Base-by-base conservation (phyloP, 345 rosid genomes). In the Euphorbia tirucalli region DNA sequence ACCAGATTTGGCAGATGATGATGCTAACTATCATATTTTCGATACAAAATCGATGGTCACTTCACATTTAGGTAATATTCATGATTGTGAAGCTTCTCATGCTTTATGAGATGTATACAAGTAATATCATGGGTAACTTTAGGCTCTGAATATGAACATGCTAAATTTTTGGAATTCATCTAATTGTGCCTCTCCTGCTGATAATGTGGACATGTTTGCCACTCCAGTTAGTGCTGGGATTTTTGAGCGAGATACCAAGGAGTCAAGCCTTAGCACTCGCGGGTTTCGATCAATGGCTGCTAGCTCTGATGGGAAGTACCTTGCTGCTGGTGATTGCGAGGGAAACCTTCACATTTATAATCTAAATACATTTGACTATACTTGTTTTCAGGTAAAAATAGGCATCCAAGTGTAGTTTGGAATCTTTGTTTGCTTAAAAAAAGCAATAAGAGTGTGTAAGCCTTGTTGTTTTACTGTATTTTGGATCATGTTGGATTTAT, bases 271-370 rank as follows among this genome's bases (percentile, higher is more conserved):
- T 73, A 80, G 78, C 78, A 81, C 75, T 75, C 85, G 74, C 70
- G 93, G 92, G 61, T 85, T 90, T 72, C 88, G 92, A 68, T 87
- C 93, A 58, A 77, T 90, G 73, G 92, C 93, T 58, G 85, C 85
- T 74, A 88, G 93, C 69, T 81, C 85, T 69, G 96, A 90, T 77
- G 97, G 91, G 71, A 83, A 85, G 80, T 92, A 87, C 80, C 77
- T 92, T 64, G 96, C 91, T 69, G 89, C 89, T 75, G 93, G 97
- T 72, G 97, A 90, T 78, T 81, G 81, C 77, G 86, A 84, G 73
- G 97, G 97, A 70, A 90, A 88, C 81, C 85, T 92, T 76, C 97
- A 92, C 74, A 90, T 90, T 57, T 90, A 86, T 84, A 85, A 87
- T 79, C 85, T 90, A 62, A 73, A 77, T 54, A 79, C 88, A 75